Evolutionary conservation across 2,329 filamentous ascomycete species (phyloP).

Genomic region (Ceratocystis ficicola): DNA sequence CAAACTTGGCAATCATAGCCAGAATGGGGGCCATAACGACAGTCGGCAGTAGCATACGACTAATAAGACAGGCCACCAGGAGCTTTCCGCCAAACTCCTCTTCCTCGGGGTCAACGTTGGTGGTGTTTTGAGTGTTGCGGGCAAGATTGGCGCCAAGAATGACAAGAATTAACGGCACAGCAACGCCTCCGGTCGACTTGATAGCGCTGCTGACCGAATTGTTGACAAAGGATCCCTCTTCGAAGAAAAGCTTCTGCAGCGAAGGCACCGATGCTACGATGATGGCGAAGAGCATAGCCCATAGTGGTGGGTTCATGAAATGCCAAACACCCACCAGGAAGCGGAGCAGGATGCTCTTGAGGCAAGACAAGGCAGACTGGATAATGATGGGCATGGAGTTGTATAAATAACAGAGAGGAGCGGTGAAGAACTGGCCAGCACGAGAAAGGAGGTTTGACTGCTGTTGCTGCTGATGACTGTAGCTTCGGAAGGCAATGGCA

Average conservation of each 20-base stretch:
- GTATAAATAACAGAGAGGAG: neutral
- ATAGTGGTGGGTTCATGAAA: slow-evolving; percentile 97
- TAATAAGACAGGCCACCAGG: slow-evolving; percentile 71
- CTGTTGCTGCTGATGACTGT: slow-evolving; percentile 1
- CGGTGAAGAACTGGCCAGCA: neutral
- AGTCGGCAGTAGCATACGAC: slow-evolving; percentile 85
- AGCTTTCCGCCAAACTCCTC: slow-evolving; percentile 57
- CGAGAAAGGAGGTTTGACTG: neutral
- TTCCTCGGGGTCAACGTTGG: slow-evolving; percentile 57
- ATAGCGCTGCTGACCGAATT: slow-evolving; percentile 89
- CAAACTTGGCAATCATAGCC: slow-evolving; percentile 75
- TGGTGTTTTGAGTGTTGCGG: slow-evolving; percentile 68
- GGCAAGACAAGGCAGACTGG: neutral
- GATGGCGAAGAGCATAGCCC: slow-evolving; percentile 90
- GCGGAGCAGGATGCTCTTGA: slow-evolving; percentile 26
- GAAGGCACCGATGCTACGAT: slow-evolving; percentile 76
- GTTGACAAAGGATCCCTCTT: slow-evolving; percentile 74
- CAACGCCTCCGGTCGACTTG: slow-evolving; percentile 73
- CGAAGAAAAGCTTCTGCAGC: slow-evolving; percentile 77
- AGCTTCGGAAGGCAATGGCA: slow-evolving; percentile 1
- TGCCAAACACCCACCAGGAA: slow-evolving; percentile 61
- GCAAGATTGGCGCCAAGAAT: slow-evolving; percentile 91
- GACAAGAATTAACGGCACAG: slow-evolving; percentile 87
- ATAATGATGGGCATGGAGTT: neutral
- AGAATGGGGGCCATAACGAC: slow-evolving; percentile 84